Evolutionary conservation across 371 early-diverging fungal species (phyloP), one percentile per base, ranked within the genome.

Genomic region (Rhizopus sp.): DNA sequence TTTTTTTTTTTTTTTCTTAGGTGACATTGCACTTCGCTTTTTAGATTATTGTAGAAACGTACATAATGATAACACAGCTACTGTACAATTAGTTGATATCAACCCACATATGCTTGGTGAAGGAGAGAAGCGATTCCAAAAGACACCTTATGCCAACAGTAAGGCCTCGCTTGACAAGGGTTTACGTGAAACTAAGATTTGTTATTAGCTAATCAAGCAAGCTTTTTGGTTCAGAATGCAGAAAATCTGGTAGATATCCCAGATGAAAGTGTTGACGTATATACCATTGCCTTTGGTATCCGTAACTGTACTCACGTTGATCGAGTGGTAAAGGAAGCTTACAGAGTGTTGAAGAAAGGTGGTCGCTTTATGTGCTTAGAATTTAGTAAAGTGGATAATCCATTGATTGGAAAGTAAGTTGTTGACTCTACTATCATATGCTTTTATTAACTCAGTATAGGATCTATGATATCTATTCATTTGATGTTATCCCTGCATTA

Each of bases 251-350:
- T 70, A 4, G 77, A 79, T 15, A 84, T 97, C 39, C 83, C 88
- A 13, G 87, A 88, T 64, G 83, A 85, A 54, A 86, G 91, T 1
- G 82, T 93, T 39, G 98, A 98, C 68, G 93, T 88, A 0, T 98
- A 95, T 69, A 94, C 94, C 6, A 95, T 96, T 59, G 95, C 97
- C 8, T 97, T 97, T 74, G 98, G 98, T 46, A 97, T 97, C 60
- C 88, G 97, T 54, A 97, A 97, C 77, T 93, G 94, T 74, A 97
- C 98, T 1, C 90, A 95, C 63, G 78, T 95, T n/a, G 96, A 96
- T 63, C 75, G 71, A 6, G 98, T 93, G 1, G 75, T 97, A 40
- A 70, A 72, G 57, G 94, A 97, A 73, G 98, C 98, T 3, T 86
- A 93, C 74, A 85, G 98, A 35, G 96, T 97, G 3, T 78, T 98